Base-by-base conservation (phyloP, 192 early-diverging fungal species). In the Linnemannia schmuckeri region DNA sequence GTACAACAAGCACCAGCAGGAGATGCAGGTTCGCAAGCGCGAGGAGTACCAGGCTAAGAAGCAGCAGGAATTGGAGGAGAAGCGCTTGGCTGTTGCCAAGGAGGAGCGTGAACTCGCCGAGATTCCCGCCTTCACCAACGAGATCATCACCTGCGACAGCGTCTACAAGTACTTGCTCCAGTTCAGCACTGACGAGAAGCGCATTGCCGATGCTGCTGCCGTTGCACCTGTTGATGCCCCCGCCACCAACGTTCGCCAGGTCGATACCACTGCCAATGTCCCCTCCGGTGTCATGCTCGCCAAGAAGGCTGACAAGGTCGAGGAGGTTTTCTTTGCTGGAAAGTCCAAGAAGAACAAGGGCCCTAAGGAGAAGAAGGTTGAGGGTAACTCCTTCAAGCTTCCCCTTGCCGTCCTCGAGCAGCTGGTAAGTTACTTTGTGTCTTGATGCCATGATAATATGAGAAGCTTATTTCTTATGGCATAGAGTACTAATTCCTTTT, bases 51-150 rank as follows among this genome's bases (percentile, higher is more conserved):
- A 94, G 82, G 91, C 92, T 78, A 90, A 89, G 54, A 92, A 94
- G 82, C 90, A 93, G 77, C 93, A 93, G 74, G 92, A 94, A 79
- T 90, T 93, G 78, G 90, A 92, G 72, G 93, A 94, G 75, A 92
- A 94, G 83, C 92, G 95, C n/a, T 80, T 93, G 75, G 93, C 89
- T 54, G 83, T 92, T 66, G 95, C 95, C 18, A 91, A 95, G 84
- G 88, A 93, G 77, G 96, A 97, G 87, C 94, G 93, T 66, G 98
- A 98, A 81, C 90, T 94, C 69, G 98, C 98, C 52, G 94, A 97
- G 75, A 89, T 96, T 40, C 96, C 97, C 42, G 97, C 98, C 9
- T 99, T 93, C 90, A 90, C 93, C 70, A 91, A 92, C 83, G 98
- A 99, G 88, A 98, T 99, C 82, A 82, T 90, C 87, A 92, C 90